Evolutionary conservation across 345 rosid genomes (phyloP).

Genomic region (Pistacia atlantica): DNA sequence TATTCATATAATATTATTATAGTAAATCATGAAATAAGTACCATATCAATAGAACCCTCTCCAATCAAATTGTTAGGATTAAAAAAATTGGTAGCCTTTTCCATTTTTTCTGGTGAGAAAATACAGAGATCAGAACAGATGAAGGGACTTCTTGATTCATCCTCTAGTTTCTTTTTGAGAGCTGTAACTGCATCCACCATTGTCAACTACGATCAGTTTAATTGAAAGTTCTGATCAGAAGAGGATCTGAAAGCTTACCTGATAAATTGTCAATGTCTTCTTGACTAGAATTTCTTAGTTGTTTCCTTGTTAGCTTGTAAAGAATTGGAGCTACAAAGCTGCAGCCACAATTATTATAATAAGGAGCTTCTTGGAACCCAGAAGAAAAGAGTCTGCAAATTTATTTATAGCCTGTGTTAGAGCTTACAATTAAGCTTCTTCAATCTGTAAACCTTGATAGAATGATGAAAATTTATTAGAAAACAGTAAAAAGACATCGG

Average conservation of each 20-base stretch:
- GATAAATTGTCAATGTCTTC: constrained; percentile 6
- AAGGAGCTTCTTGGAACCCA: not conserved
- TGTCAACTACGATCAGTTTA: not conserved
- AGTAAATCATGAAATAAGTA: not conserved
- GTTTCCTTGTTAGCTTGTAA: not conserved
- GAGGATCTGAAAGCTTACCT: not conserved
- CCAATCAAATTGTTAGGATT: not conserved
- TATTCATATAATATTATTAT: too few relatives aligned
- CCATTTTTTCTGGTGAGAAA: not conserved
- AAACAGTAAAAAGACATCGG: too few relatives aligned
- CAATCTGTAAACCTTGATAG: too few relatives aligned
- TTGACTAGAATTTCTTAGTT: not conserved
- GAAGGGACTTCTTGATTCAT: not conserved
- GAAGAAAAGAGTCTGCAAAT: not conserved
- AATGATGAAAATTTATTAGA: too few relatives aligned
- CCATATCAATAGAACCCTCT: not conserved
- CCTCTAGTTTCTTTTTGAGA: not conserved
- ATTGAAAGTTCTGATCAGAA: not conserved
- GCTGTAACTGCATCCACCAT: not conserved
- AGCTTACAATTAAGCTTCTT: not conserved
- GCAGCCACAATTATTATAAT: not conserved
- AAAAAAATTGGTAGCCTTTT: not conserved
- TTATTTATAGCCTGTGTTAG: not conserved
- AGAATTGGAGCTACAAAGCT: constrained; percentile 6
- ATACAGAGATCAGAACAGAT: not conserved